Percentiles rank a stretch among this genome's conserved stretches.
phyloP scores from a whole-genome alignment of 805 yeast genomes.

The Monosporozyma aquatica region DNA sequence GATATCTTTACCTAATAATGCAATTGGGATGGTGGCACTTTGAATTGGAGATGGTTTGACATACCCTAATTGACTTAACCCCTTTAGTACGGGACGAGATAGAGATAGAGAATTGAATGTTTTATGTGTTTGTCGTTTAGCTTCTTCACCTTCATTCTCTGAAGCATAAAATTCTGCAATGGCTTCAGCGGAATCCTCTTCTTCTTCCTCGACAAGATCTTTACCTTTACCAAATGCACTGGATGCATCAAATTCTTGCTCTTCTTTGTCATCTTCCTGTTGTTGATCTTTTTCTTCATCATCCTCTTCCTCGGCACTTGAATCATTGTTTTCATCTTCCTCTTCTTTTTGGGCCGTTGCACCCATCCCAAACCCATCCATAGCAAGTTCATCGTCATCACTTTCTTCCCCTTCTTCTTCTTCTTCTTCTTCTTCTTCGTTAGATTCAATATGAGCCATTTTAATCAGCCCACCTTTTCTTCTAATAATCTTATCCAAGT shows the following conservation, averaged over 20 bases:
- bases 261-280: slow-evolving; percentile 31
- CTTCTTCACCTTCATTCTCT: slow-evolving; percentile 42
- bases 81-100: slow-evolving; percentile 85
- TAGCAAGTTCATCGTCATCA: slow-evolving; percentile 31
- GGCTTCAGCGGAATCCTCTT: slow-evolving; percentile 56
- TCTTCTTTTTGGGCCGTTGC: slow-evolving; percentile 28
- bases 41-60: slow-evolving; percentile 91
- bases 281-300: slow-evolving; percentile 25
- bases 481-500: slow-evolving; percentile 78
- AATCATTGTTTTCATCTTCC: slow-evolving; percentile 23
- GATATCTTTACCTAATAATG: slow-evolving; percentile 86
- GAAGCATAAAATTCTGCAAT: slow-evolving; percentile 69
- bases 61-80: slow-evolving; percentile 72
- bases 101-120: slow-evolving; percentile 70
- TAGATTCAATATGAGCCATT: slow-evolving; percentile 38
- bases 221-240: slow-evolving; percentile 9
- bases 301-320: slow-evolving; percentile 12
- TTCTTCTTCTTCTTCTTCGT: slow-evolving; percentile 37
- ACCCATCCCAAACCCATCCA: slow-evolving; percentile 35
- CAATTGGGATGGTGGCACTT: slow-evolving; percentile 86
- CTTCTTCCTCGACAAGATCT: slow-evolving; percentile 21
- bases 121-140: slow-evolving; percentile 44
- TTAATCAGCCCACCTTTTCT: slow-evolving; percentile 72
- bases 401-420: slow-evolving; percentile 32
- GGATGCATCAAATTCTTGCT: slow-evolving; percentile 21